Evolutionary conservation across 306 rosid genomes (phyloP), one percentile per base, ranked within the genome.

Genomic region (Acacia confusa): DNA sequence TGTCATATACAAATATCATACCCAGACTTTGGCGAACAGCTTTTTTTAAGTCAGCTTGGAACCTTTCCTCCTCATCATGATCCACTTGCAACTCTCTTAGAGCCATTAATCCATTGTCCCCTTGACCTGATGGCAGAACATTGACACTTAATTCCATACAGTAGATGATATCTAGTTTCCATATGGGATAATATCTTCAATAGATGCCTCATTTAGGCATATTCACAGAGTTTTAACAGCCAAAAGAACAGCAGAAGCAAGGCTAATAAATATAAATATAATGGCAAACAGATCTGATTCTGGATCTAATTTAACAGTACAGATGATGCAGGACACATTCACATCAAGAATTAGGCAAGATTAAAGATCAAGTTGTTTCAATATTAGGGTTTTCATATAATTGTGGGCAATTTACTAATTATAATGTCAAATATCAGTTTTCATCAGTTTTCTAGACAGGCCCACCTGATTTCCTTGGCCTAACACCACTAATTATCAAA

Each of bases 21-120:
- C 99, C 99, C 71, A 93, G 94, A 88, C 99, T 96, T 88, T 93
- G 94, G 83, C 85, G 92, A 80, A 90, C 92, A 7, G 99, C 99
- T 83, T 78, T 90, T 84, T 92, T 82, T 78, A 96, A 89, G 78
- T 96, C 99, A 70, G 97, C 99, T 89, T 92, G 98, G 80, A 94
- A 96, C 85, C 94, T 87, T 88, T 96, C 92, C 86, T 96, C 99
- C 75, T 92, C 97, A 10, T 91, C 98, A 43, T 87, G 94, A 76
- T 92, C 92, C 76, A 84, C 86, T 32, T 84, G 91, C 76, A 73
- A 79, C 85, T 86, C 94, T 83, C 82, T 85, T 86, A 83, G 71
- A 44, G 77, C 80, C 82, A 74, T 89, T 71, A 89, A 60, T 77
- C 86, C 91, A 74, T 87, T 87, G 80, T 83, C 93, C 84, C 82